These are phyloP conservation scores for Leccinum barrowsii DNA, from an alignment of 768 basidiomycete species.

Conservation along the genomic window DNA sequence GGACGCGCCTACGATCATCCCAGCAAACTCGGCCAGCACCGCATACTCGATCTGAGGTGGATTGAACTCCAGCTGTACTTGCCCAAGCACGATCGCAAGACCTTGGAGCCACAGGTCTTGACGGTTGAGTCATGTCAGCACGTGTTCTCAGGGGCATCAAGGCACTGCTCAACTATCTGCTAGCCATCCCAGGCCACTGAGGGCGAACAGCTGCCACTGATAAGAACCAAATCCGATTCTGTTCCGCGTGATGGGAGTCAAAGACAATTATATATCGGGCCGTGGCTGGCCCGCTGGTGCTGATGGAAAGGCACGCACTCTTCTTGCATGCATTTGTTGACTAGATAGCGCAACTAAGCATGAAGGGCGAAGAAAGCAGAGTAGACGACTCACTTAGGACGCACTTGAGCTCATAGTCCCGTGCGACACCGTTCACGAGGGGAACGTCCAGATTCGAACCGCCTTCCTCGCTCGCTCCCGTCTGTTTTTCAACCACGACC, in stretches of 20 bases:
- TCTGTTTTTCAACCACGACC: constrained; percentile 17
- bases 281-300: background rate
- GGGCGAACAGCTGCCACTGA: constrained; percentile 44
- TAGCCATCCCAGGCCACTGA: constrained; percentile 48
- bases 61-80: constrained; percentile 41
- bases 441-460: constrained; percentile 1
- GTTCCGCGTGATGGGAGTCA: background rate
- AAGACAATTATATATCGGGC: background rate
- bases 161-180: constrained; percentile 40
- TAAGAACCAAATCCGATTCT: constrained; percentile 51
- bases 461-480: constrained; percentile 10
- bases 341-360: constrained; percentile 19
- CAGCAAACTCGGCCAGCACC: constrained; percentile 45
- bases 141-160: constrained; percentile 19
- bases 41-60: constrained; percentile 44
- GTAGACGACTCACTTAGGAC: constrained; percentile 23
- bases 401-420: constrained; percentile 34
- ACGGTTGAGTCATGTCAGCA: constrained; percentile 3
- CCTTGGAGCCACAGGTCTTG: constrained; percentile 43
- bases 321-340: constrained; percentile 45
- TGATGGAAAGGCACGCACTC: constrained; percentile 32
- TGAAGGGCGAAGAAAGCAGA: background rate
- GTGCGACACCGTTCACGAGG: constrained; percentile 25
- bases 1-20: constrained; percentile 47
- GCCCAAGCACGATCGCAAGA: constrained; percentile 43